These are phyloP conservation scores for Microbotryum violaceum DNA, from an alignment of 1,284 basidiomycete genomes.

Conservation along the genomic window DNA sequence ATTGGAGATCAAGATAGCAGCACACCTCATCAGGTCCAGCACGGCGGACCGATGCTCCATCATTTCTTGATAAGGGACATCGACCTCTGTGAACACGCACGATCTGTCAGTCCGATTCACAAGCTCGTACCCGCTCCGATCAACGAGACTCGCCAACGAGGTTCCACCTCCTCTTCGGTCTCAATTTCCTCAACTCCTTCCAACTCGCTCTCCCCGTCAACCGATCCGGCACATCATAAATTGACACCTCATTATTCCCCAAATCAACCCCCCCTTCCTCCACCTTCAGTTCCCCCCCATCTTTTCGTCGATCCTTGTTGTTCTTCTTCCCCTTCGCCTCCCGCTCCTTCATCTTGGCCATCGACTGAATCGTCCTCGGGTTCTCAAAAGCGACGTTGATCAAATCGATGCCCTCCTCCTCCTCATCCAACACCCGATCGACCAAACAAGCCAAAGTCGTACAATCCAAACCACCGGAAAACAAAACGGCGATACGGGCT, in stretches of 20 bases:
- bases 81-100: slow-evolving; percentile 59
- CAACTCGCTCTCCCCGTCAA: slow-evolving; percentile 68
- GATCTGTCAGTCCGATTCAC: background rate
- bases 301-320: slow-evolving; percentile 21
- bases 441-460: slow-evolving; percentile 73
- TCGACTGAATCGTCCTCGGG: slow-evolving; percentile 51
- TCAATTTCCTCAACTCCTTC: slow-evolving; percentile 62
- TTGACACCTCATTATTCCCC: slow-evolving; percentile 15
- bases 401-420: slow-evolving; percentile 83
- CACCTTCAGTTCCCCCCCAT: slow-evolving; percentile 1
- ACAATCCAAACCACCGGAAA: slow-evolving; percentile 94
- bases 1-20: background rate
- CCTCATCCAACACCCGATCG: slow-evolving; percentile 62
- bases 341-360: slow-evolving; percentile 30
- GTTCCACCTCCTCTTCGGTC: slow-evolving; percentile 73
- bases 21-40: slow-evolving; percentile 59
- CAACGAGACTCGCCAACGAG: slow-evolving; percentile 53
- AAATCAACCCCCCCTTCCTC: background rate
- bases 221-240: slow-evolving; percentile 72
- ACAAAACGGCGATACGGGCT: slow-evolving; percentile 73
- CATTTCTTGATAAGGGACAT: slow-evolving; percentile 70
- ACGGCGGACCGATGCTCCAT: slow-evolving; percentile 41
- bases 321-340: slow-evolving; percentile 12
- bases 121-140: slow-evolving; percentile 6
- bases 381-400: slow-evolving; percentile 96